A percentile compares a stretch with the other conserved stretches of the same genome.
Conservation (phyloP, 345 rosid genomes). For the Eucalyptus viminalis region DNA sequence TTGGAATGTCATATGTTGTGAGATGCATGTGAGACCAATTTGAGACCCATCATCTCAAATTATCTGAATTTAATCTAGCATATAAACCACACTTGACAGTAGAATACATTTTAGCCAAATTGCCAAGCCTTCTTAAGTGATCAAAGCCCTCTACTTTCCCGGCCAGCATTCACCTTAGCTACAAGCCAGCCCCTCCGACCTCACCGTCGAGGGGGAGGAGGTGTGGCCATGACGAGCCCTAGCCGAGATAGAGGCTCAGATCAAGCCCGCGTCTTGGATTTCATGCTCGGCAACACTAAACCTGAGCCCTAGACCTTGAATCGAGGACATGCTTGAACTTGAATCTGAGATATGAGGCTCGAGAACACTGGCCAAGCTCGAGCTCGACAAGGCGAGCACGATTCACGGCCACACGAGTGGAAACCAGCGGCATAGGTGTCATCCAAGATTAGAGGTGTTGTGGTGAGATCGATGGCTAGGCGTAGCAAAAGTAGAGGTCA, state of each 20-base stretch:
- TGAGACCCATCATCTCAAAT: not conserved
- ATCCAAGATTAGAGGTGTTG: not conserved
- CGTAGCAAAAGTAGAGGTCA: not conserved
- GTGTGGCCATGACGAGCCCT: not conserved
- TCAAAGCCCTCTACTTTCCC: not conserved
- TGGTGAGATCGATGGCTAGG: not conserved
- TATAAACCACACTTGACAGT: not conserved
- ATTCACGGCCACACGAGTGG: too few relatives aligned
- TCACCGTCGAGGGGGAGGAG: not conserved
- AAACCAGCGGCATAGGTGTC: not conserved
- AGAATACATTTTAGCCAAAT: not conserved
- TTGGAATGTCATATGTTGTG: not conserved
- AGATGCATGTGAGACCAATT: not conserved
- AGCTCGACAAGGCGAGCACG: not conserved
- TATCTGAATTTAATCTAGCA: not conserved
- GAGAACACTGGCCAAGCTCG: not conserved
- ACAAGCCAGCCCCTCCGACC: not conserved
- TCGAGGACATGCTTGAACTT: not conserved
- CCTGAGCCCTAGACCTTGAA: not conserved
- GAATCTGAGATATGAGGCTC: not conserved
- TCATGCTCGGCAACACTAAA: not conserved
- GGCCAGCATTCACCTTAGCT: not conserved
- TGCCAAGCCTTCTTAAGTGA: not conserved
- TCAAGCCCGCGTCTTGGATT: not conserved
- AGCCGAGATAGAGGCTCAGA: not conserved